These are phyloP conservation scores for Peterozyma toletana DNA, from an alignment of 805 yeast species.

Conservation along the genomic window DNA sequence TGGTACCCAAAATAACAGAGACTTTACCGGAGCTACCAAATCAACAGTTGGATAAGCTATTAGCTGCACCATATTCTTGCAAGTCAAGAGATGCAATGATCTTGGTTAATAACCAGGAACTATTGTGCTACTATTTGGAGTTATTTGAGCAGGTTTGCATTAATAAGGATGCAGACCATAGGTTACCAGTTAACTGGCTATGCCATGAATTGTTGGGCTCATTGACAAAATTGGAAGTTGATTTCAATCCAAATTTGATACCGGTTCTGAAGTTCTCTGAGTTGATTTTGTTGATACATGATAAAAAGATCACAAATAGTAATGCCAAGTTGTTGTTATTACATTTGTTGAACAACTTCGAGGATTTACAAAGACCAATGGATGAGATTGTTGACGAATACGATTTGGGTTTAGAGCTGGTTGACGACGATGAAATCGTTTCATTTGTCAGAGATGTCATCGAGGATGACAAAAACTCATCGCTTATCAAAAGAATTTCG, in stretches of 20 bases:
- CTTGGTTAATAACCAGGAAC: conserved; percentile 39
- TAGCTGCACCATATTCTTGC: conserved; percentile 46
- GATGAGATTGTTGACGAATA: conserved; percentile 43
- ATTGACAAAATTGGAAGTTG: conserved; percentile 41
- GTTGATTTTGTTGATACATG: conserved; percentile 43
- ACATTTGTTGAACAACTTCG: conserved; percentile 48
- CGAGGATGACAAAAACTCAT: conserved; percentile 27
- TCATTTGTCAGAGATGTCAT: conserved; percentile 28
- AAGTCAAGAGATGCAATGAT: conserved; percentile 72
- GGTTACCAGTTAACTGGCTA: conserved; percentile 66
- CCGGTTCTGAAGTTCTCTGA: conserved; percentile 43
- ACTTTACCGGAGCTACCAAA: conserved; percentile 61
- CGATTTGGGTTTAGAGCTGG: conserved; percentile 32
- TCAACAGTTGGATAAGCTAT: conserved; percentile 30
- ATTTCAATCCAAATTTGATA: conserved; percentile 23
- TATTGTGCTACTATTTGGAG: conserved; percentile 46
- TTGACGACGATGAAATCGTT: conserved; percentile 21
- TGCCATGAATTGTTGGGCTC: conserved; percentile 76
- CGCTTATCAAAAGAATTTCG: conserved; percentile 48
- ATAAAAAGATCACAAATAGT: conserved; percentile 45
- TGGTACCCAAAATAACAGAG: conserved; percentile 27
- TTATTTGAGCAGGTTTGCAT: conserved; percentile 24
- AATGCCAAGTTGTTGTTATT: conserved; percentile 61
- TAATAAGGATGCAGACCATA: conserved; percentile 19
- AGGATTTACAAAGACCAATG: conserved; percentile 27